phyloP scores from a whole-genome alignment of 306 rosid species.

The Medicago ruthenica region DNA sequence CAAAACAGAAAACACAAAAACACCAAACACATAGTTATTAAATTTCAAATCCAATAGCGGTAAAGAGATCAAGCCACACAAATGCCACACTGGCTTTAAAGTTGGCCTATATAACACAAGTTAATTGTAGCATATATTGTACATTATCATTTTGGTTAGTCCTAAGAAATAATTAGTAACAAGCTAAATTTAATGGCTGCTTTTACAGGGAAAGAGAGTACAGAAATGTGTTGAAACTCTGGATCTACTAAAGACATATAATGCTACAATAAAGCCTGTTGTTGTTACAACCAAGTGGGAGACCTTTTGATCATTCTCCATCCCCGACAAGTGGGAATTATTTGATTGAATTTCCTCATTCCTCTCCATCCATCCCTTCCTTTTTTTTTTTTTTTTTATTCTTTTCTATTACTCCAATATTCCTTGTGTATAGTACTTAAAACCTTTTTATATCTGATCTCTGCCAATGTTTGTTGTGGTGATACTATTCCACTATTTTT shows the following conservation, averaged over 20 bases:
- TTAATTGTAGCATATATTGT: too few species aligned
- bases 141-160: background rate
- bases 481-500: background rate
- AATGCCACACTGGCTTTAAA: too few species aligned
- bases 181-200: slow-evolving; percentile 11
- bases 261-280: slow-evolving; percentile 63
- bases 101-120: too few species aligned
- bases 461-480: slow-evolving; percentile 32
- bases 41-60: too few species aligned
- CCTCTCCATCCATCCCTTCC: background rate
- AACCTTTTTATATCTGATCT: slow-evolving; percentile 6
- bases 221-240: slow-evolving; percentile 79
- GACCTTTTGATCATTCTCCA: slow-evolving; percentile 60
- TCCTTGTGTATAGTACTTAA: slow-evolving; percentile 22
- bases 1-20: too few species aligned
- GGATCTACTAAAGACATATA: slow-evolving; percentile 66
- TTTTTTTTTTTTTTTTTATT: background rate
- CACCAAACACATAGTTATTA: too few species aligned
- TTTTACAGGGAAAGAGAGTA: slow-evolving; percentile 73
- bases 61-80: too few species aligned
- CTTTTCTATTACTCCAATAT: background rate
- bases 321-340: slow-evolving; percentile 44
- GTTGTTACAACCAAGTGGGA: slow-evolving; percentile 87
- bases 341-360: slow-evolving; percentile 38
- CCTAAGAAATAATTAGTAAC: background rate